Percentiles rank a stretch among this genome's conserved stretches.
Conservation (phyloP, 352 stramenopile genomes). For the Pseudoperonospora humuli region DNA sequence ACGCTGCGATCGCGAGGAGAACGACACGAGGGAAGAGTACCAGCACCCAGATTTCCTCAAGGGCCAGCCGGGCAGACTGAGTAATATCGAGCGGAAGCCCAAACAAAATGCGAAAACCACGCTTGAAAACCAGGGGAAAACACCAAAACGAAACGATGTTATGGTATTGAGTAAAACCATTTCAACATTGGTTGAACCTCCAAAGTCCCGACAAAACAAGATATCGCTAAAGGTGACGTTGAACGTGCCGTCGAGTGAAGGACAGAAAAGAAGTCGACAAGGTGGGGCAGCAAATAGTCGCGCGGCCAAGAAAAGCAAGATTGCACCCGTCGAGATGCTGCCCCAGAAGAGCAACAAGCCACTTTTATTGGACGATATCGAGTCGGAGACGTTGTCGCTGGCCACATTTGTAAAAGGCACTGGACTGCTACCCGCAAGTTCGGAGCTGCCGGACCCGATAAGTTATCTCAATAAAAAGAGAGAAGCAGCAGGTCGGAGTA, state of each 20-base stretch:
- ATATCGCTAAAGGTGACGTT: constrained; percentile 46
- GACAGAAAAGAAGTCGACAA: constrained; percentile 4
- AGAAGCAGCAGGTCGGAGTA: neutral
- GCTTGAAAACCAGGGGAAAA: constrained; percentile 2
- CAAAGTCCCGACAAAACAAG: neutral
- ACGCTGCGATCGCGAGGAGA: constrained; percentile 51
- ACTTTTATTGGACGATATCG: constrained; percentile 49
- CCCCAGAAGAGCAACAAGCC: constrained; percentile 28
- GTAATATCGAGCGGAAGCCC: constrained; percentile 47
- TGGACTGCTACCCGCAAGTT: constrained; percentile 40
- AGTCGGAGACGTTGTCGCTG: constrained; percentile 28
- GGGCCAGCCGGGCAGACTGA: constrained; percentile 41
- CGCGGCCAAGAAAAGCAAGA: constrained; percentile 4
- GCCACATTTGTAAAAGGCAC: constrained; percentile 31
- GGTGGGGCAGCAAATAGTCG: neutral
- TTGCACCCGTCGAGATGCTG: neutral
- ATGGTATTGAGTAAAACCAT: neutral
- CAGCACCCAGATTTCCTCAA: constrained; percentile 45
- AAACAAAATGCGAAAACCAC: constrained; percentile 18
- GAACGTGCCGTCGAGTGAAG: constrained; percentile 12
- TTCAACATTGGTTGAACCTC: neutral
- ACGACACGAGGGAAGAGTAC: constrained; percentile 47
- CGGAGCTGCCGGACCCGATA: constrained; percentile 58
- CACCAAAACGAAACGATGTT: neutral
- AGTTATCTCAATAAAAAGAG: constrained; percentile 39